Evolutionary conservation across 2,329 filamentous ascomycete genomes (phyloP), one percentile per base, ranked within the genome.

Genomic region (Corinectria fuckeliana): DNA sequence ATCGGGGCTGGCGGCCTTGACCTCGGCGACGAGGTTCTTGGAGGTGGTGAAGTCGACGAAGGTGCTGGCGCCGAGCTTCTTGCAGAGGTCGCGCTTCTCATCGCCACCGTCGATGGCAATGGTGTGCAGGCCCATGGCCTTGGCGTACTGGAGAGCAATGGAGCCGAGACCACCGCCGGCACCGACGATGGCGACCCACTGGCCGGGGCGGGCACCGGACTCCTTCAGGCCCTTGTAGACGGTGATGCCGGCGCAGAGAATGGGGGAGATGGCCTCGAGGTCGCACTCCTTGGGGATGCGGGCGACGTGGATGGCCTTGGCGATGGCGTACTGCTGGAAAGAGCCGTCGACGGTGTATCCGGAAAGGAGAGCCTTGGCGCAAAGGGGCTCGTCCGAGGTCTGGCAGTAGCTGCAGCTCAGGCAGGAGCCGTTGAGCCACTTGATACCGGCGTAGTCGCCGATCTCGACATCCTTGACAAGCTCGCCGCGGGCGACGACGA

Each of bases 211-310:
- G 25, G 84, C 88, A 36, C 86, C 88, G 0, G 91, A 92, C 77
- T 95, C 92, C 81, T 96, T 96, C 61, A 96, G 76, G n/a, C 90
- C 92, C 81, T 93, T 94, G 85, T 96, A 96, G 64, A 94, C 92
- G 14, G 92, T 95, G 77, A 95, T 88, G 73, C 91, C 91, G 42
- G 91, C 91, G 77, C 92, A 96, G 30, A 96, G 85, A 56, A 96
- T 85, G 13, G 92, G 92, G 2, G 92, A 85, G 58, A 96, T 83
- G 50, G 87, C 87, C 72, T 93, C 92, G 42, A 97, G 87, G 59
- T 87, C 81, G 62, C 89, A 85, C 14, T 90, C 86, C 77, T 93
- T 90, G 66, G 91, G 91, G 65, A 97, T 89, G 67, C 89, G 88
- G 25, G 92, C 91, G 14, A 95, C 88, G 76, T 96, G 91, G 16